These are phyloP conservation scores for Talaromyces sp. DNA, from an alignment of 2,329 filamentous ascomycete species.

Conservation along the genomic window DNA sequence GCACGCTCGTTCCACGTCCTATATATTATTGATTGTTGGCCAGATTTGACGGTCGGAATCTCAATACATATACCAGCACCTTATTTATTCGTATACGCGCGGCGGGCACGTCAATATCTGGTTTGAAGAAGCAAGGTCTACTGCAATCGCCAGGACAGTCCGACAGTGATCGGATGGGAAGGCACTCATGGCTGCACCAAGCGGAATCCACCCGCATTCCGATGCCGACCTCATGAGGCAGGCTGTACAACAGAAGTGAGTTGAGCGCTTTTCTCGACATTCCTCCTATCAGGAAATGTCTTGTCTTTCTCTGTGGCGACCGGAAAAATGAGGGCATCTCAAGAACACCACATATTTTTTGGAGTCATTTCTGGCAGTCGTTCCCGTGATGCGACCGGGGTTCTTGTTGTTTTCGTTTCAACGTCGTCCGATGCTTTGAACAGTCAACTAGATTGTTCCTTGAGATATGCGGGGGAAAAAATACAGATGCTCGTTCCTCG, in stretches of 20 bases:
- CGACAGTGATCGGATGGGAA: slow-evolving; percentile 34
- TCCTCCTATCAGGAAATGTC: background rate
- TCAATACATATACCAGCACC: background rate
- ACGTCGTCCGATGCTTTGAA: background rate
- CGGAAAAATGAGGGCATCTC: background rate
- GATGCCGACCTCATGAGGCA: slow-evolving; percentile 58
- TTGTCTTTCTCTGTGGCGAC: background rate
- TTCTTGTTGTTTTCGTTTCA: background rate
- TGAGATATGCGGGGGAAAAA: background rate
- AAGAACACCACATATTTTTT: background rate
- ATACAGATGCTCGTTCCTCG: background rate
- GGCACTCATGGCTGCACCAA: slow-evolving; percentile 42
- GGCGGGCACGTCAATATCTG: background rate
- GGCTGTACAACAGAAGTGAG: slow-evolving; percentile 58
- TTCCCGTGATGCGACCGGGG: background rate
- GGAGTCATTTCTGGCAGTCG: background rate
- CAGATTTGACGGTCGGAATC: background rate
- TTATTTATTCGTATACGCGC: slow-evolving; percentile 2
- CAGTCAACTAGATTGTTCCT: background rate
- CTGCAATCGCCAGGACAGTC: background rate
- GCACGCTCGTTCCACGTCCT: background rate
- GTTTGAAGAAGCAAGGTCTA: background rate
- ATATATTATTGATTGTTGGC: background rate
- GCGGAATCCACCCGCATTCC: slow-evolving; percentile 49
- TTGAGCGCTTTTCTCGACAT: slow-evolving; percentile 22